Evolutionary conservation across 1,284 basidiomycete species (phyloP).

Genomic region (Moniliophthora roreri): DNA sequence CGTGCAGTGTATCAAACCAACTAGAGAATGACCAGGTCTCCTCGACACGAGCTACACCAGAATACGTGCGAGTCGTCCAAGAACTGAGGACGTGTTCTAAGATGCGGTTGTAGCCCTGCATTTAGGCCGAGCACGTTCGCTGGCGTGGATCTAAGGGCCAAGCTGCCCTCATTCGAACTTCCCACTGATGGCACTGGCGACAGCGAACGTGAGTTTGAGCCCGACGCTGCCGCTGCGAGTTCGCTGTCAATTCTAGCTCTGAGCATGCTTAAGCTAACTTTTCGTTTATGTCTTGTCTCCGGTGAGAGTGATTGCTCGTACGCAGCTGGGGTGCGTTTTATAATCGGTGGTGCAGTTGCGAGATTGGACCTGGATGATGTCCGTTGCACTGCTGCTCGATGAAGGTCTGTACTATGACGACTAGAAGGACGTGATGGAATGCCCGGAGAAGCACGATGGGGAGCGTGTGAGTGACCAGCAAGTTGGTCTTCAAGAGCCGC

Average conservation of each 20-base stretch:
- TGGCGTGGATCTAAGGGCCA: conserved; percentile 7
- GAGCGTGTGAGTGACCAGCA: conserved; percentile 38
- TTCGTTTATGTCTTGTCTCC: conserved; percentile 80
- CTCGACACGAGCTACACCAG: conserved; percentile 79
- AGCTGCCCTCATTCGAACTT: neutral
- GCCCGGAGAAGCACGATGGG: conserved; percentile 40
- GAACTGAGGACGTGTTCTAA: conserved; percentile 57
- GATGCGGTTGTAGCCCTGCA: conserved; percentile 22
- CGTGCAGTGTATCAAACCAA: no score
- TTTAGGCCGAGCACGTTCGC: conserved; percentile 21
- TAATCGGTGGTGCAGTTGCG: neutral
- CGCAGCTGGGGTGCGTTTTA: conserved; percentile 42
- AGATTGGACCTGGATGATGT: conserved; percentile 8
- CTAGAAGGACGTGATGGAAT: conserved; percentile 49
- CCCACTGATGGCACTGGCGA: conserved; percentile 46
- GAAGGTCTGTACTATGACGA: conserved; percentile 44
- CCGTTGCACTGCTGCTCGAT: conserved; percentile 23
- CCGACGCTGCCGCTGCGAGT: conserved; percentile 43
- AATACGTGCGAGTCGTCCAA: conserved; percentile 83
- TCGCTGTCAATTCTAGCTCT: conserved; percentile 88
- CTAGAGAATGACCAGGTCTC: conserved; percentile 70
- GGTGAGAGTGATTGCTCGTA: conserved; percentile 71
- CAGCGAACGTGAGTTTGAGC: conserved; percentile 44
- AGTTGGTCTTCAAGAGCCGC: conserved; percentile 63
- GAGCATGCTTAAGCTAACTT: conserved; percentile 83